Evolutionary conservation across 768 basidiomycete genomes (phyloP).

Genomic region (Trametes cinnabarina): DNA sequence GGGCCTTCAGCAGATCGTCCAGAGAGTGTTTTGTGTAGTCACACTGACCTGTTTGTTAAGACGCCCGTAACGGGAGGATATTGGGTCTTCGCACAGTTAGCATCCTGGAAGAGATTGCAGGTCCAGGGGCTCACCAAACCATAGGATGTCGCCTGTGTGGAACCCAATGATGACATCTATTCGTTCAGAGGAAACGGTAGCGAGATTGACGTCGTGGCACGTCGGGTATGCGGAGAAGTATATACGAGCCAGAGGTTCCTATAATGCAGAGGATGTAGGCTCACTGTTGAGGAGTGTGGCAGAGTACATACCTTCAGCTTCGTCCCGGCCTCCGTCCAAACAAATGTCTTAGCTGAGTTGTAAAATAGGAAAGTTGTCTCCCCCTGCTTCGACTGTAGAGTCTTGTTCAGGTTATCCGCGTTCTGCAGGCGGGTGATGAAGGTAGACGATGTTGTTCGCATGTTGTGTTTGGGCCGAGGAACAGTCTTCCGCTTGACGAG

Average conservation of each 20-base stretch:
- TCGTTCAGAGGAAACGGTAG: slow-evolving; percentile 74
- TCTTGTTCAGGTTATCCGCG: slow-evolving; percentile 70
- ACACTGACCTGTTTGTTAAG: slow-evolving; percentile 77
- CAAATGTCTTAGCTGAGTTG: slow-evolving; percentile 78
- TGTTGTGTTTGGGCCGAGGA: slow-evolving; percentile 84
- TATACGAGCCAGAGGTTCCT: slow-evolving; percentile 87
- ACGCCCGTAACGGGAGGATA: slow-evolving; percentile 78
- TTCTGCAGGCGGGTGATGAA: slow-evolving; percentile 88
- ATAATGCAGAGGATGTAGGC: slow-evolving; percentile 9
- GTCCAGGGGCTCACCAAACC: slow-evolving; percentile 66
- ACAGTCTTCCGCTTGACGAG: slow-evolving; percentile 61
- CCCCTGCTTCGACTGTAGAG: slow-evolving; percentile 75
- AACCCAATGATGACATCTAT: slow-evolving; percentile 92
- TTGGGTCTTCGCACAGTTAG: slow-evolving; percentile 54
- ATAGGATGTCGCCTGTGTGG: slow-evolving; percentile 90
- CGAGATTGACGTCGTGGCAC: slow-evolving; percentile 82
- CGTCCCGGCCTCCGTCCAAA: slow-evolving; percentile 85
- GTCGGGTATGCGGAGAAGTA: slow-evolving; percentile 87
- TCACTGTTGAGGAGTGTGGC: not conserved
- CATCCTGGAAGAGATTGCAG: too few relatives aligned
- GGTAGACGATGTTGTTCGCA: slow-evolving; percentile 86
- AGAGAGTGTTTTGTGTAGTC: too few relatives aligned
- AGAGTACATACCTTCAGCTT: slow-evolving; percentile 67
- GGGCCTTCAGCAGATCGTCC: too few relatives aligned
- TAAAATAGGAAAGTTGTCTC: slow-evolving; percentile 86